phyloP scores from a whole-genome alignment of 2,329 filamentous ascomycete species.

The Colletotrichum lupini region DNA sequence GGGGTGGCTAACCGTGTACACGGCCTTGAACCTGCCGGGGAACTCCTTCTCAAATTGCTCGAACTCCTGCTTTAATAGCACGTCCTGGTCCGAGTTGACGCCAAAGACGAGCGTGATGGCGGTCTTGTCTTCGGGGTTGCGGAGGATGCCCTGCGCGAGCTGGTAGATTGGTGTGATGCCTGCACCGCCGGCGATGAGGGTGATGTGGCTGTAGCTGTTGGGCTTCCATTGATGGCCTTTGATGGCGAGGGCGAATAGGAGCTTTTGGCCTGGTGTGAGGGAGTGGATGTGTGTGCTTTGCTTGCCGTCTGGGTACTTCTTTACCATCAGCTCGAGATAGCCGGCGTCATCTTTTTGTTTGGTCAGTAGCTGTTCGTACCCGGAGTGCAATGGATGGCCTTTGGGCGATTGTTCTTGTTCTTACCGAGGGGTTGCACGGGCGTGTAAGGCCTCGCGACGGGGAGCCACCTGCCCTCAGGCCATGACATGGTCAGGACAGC shows the following conservation, averaged over 20 bases:
- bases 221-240: slow-evolving; percentile 65
- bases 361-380: too few relatives aligned
- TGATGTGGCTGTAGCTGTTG: slow-evolving; percentile 62
- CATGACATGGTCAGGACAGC: slow-evolving; percentile 51
- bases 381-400: too few relatives aligned
- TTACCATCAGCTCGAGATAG: slow-evolving; percentile 72
- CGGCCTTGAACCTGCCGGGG: slow-evolving; percentile 65
- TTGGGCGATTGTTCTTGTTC: background rate
- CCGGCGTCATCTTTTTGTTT: slow-evolving; percentile 61
- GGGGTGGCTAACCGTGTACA: slow-evolving; percentile 67
- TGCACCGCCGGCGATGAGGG: slow-evolving; percentile 76
- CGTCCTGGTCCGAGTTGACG: slow-evolving; percentile 72
- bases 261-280: slow-evolving; percentile 68
- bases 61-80: slow-evolving; percentile 67
- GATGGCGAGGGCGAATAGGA: slow-evolving; percentile 68
- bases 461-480: slow-evolving; percentile 66
- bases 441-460: slow-evolving; percentile 74
- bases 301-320: slow-evolving; percentile 74
- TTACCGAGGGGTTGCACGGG: slow-evolving; percentile 66
- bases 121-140: slow-evolving; percentile 70
- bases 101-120: slow-evolving; percentile 74
- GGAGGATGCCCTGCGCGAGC: slow-evolving; percentile 70
- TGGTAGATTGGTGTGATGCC: slow-evolving; percentile 80
- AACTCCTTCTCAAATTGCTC: slow-evolving; percentile 61
- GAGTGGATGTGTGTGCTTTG: slow-evolving; percentile 74